These are phyloP conservation scores for Aspergillus pseudonomiae DNA, from an alignment of 2,329 filamentous ascomycete genomes.

Conservation along the genomic window DNA sequence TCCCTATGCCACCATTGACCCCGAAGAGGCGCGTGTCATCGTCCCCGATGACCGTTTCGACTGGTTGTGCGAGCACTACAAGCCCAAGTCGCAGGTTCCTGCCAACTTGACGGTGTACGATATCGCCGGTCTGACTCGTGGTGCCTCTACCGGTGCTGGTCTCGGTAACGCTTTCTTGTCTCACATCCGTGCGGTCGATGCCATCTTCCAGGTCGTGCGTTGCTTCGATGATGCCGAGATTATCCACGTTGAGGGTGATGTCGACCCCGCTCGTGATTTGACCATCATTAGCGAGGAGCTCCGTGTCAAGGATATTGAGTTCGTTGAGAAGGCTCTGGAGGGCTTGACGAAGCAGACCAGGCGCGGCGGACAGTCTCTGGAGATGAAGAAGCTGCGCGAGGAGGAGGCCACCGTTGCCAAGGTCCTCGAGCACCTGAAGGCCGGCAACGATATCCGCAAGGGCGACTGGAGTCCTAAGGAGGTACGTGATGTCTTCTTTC, in stretches of 20 bases:
- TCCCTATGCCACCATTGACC: slow-evolving; percentile 98
- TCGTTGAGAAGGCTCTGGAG: slow-evolving; percentile 93
- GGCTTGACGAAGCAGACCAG: slow-evolving; percentile 91
- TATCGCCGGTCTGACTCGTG: slow-evolving; percentile 93
- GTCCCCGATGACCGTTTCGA: slow-evolving; percentile 96
- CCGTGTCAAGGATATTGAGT: slow-evolving; percentile 97
- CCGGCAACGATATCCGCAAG: slow-evolving; percentile 92
- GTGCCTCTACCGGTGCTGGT: slow-evolving; percentile 95
- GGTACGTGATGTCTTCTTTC: slow-evolving; percentile 59
- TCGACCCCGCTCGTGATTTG: slow-evolving; percentile 90
- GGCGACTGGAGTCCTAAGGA: slow-evolving; percentile 89
- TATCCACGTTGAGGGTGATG: slow-evolving; percentile 98
- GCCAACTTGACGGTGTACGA: slow-evolving; percentile 98
- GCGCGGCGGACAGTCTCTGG: slow-evolving; percentile 89
- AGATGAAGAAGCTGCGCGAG: slow-evolving; percentile 96
- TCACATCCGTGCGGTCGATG: slow-evolving; percentile 96
- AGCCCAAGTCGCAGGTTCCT: slow-evolving; percentile 95
- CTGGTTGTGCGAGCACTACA: slow-evolving; percentile 94
- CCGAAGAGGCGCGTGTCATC: slow-evolving; percentile 95
- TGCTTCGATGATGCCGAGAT: slow-evolving; percentile 99
- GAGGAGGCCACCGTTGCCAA: slow-evolving; percentile 94
- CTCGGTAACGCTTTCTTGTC: slow-evolving; percentile 98
- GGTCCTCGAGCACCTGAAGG: slow-evolving; percentile 78
- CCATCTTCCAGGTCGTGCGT: slow-evolving; percentile 95
- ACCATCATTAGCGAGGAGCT: slow-evolving; percentile 97